A percentile compares a stretch with the other conserved stretches of the same genome.
These are phyloP conservation scores for Globisporangium takayamanum DNA, from an alignment of 352 stramenopile genomes.

Conservation along the genomic window DNA sequence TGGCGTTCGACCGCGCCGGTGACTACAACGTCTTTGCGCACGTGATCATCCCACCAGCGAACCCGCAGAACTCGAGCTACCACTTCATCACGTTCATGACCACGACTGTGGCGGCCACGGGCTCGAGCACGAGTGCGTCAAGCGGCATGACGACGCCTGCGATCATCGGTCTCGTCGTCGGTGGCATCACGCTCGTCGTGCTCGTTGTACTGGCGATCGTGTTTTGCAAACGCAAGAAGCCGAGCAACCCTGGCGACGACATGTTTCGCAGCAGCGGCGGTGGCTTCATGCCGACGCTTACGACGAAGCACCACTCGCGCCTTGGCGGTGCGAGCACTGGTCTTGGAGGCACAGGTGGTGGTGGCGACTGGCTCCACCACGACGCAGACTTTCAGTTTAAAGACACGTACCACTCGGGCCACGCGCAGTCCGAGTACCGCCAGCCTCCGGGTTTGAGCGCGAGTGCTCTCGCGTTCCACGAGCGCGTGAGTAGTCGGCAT, in stretches of 20 bases:
- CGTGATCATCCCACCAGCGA: constrained; percentile 53
- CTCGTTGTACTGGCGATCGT: constrained; percentile 43
- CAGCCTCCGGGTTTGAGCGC: constrained; percentile 49
- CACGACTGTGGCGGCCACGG: constrained; percentile 22
- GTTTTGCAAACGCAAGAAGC: constrained; percentile 47
- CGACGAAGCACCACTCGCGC: constrained; percentile 45
- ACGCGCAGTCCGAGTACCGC: constrained; percentile 25
- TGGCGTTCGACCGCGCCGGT: constrained; percentile 35
- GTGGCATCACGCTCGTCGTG: constrained; percentile 32
- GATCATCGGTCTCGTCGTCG: constrained; percentile 42
- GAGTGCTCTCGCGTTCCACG: constrained; percentile 59
- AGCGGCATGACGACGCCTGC: constrained; percentile 31
- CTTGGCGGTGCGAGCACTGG: constrained; percentile 11
- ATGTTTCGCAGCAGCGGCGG: constrained; percentile 51
- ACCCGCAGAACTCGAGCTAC: constrained; percentile 55
- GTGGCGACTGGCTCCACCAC: constrained; percentile 51
- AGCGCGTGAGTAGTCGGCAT: constrained; percentile 30
- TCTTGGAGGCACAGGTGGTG: not conserved
- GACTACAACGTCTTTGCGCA: constrained; percentile 77
- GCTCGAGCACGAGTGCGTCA: constrained; percentile 3
- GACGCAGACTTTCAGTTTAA: constrained; percentile 42
- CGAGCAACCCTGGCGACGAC: constrained; percentile 25
- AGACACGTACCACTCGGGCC: constrained; percentile 32
- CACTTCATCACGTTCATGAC: constrained; percentile 78
- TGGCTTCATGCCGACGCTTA: constrained; percentile 38